Base-by-base conservation (phyloP, 108 stramenopile species). In the Pseudonitzschia pungens region DNA sequence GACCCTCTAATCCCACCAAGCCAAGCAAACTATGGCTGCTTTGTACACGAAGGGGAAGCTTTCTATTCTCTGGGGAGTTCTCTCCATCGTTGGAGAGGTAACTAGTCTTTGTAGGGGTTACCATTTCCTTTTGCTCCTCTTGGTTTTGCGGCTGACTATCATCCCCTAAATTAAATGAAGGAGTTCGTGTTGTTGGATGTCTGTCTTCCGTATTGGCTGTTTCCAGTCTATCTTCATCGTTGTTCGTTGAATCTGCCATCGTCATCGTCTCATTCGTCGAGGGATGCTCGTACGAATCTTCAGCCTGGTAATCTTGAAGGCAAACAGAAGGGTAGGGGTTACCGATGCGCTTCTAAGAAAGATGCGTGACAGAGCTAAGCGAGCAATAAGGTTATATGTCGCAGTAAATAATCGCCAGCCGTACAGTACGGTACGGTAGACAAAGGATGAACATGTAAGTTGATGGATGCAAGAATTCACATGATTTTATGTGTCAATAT, bases 11-110 rank as follows among this genome's bases (percentile, higher is more conserved):
- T 41, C 60, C 60, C 11, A 62, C 36, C 60, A 62, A 18, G 36
- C 60, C 60, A 33, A 62, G 33, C 33, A 62, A 62, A 62, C 60
- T 62, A 33, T 62, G 32, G 36, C 11, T 62, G 36, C 60, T 62
- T 18, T 40, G 60, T 33, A 62, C 60, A 12, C 60, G 29, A 33
- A n/a, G 12, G 33, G 33, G 22, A 11, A 62, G 9, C 21, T 55
- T 55, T 10, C 24, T 10, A 26, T 55, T 22, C 4, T 24, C 54
- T 55, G 54, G 24, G 10, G 54, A 55, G 10, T 24, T 2, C 9
- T 55, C 26, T 55, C 26, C 54, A 26, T 11, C 1, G 1, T 1
- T 24, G 24, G 22, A 24, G 1, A 55, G 54, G 20, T 55, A 55
- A 26, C 22, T 5, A 24, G 54, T 55, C 9, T 10, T 26, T 55